Percentiles rank a stretch among this genome's conserved stretches.
Conservation (phyloP, 768 basidiomycete species). For the Collybiopsis confluens region DNA sequence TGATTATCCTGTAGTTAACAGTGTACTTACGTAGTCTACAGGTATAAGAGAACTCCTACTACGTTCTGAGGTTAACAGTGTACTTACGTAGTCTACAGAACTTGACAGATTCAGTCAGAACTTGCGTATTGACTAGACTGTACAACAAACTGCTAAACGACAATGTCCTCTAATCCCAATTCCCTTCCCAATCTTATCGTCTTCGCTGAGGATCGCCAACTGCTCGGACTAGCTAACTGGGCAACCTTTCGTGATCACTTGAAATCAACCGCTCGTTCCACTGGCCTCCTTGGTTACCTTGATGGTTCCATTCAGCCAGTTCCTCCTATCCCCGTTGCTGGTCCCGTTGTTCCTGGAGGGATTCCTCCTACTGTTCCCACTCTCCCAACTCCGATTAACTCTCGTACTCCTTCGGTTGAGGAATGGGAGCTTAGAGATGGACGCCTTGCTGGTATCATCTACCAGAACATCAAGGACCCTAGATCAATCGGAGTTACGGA, state of each 20-base stretch:
- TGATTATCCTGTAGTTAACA: too few species aligned
- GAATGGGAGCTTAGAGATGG: conserved; percentile 1
- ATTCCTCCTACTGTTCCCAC: neutral
- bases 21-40: too few species aligned
- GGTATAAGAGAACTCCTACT: too few species aligned
- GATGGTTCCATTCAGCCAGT: neutral
- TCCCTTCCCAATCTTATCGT: neutral
- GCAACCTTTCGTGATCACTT: neutral
- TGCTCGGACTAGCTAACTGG: neutral
- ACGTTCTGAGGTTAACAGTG: too few species aligned
- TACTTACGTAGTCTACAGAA: too few species aligned
- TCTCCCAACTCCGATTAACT: neutral
- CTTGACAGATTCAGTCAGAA: too few species aligned
- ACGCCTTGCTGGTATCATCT: neutral
- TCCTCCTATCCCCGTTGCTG: neutral
- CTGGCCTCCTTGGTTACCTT: neutral
- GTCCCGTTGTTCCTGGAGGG: too few species aligned
- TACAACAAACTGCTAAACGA: too few species aligned
- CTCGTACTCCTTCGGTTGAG: neutral
- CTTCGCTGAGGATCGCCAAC: neutral
- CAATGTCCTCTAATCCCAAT: too few species aligned
- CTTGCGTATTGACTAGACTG: too few species aligned
- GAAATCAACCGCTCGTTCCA: neutral
- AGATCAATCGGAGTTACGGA: neutral
- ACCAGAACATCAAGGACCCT: neutral